Evolutionary conservation across 768 basidiomycete species (phyloP), one percentile per base, ranked within the genome.

Genomic region (Mycena olivaceomarginata): DNA sequence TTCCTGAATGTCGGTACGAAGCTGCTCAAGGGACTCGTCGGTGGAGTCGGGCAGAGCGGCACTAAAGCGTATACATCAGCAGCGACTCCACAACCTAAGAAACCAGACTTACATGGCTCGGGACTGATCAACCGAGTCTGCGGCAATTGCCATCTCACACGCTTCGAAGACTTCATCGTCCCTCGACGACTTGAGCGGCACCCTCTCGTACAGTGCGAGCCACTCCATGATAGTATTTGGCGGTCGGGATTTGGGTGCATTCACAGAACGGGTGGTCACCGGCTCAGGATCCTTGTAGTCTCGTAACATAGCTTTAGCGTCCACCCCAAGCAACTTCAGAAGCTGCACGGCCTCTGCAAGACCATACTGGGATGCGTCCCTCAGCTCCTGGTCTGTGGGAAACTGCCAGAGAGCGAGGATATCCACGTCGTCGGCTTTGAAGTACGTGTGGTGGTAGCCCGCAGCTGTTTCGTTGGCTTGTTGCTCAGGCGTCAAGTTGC

Each of bases 371-470:
- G 60, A 62, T 8, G 60, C 60, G 10, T 62, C 39, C 4, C 15
- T 22, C 40, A 82, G 43, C 31, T 82, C 81, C 15, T 59, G 40
- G 22, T 82, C 82, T 0, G 68, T 43, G 1, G 81, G 82, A 65
- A 64, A 82, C 13, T 48, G 43, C 37, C 65, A 43, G 9, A 83
- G 74, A 7, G 62, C 51, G 5, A 25, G 6, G 7, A 76, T 40
- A 67, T 82, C 79, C 18, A 83, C 60, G 53, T 77, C 78, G 3
- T 59, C 41, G 1, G 72, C 62, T 60, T 81, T 76, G 53, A 80
- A 80, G 46, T 81, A 83, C 0, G 81, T 82, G 59, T 83, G 82
- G 25, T 67, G 67, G 70, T 83, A 83, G 4, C 83, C 82, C 0
- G 72, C 13, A 0, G 82, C 75, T 0, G 78, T 78, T 41, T 72